Evolutionary conservation across 352 stramenopile species (phyloP).

Genomic region (Pythium volutum): DNA sequence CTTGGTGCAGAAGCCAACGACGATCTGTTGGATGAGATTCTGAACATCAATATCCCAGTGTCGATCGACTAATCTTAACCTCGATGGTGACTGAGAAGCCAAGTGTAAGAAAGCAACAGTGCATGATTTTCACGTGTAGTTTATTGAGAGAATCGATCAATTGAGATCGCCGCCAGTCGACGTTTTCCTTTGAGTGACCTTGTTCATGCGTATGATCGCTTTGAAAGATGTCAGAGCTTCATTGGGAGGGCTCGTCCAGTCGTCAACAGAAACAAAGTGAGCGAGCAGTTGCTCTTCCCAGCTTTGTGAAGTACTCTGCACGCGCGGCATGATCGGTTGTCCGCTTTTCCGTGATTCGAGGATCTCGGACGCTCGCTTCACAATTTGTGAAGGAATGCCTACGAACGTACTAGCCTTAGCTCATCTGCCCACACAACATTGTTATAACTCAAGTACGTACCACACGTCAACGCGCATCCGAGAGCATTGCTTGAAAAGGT

Average conservation of each 20-base stretch:
- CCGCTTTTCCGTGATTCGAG: slow-evolving; percentile 17
- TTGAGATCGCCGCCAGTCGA: not conserved
- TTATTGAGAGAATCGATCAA: not conserved
- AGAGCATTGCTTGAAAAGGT: slow-evolving; percentile 74
- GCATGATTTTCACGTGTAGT: slow-evolving; percentile 20
- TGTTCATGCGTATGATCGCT: slow-evolving; percentile 20
- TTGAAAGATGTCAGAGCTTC: slow-evolving; percentile 7
- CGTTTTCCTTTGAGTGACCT: not conserved
- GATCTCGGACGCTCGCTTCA: slow-evolving; percentile 24
- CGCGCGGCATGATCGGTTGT: slow-evolving; percentile 2
- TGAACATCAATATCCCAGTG: slow-evolving; percentile 53
- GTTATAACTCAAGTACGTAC: slow-evolving; percentile 25
- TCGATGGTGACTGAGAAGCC: not conserved
- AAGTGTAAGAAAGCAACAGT: not conserved
- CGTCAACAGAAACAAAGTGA: slow-evolving; percentile 18
- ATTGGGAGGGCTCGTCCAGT: slow-evolving; percentile 14
- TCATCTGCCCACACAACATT: not conserved
- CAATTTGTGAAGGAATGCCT: slow-evolving; percentile 19
- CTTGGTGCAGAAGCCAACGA: slow-evolving; percentile 18
- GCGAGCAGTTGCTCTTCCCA: slow-evolving; percentile 22
- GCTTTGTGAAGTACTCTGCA: not conserved
- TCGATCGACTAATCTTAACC: slow-evolving; percentile 6
- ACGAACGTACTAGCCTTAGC: not conserved
- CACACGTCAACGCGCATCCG: slow-evolving; percentile 57
- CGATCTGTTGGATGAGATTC: slow-evolving; percentile 47